A percentile compares a stretch with the other conserved stretches of the same genome.
Evolutionary conservation across 306 rosid genomes (phyloP).

Genomic region (Dryas octopetala): DNA sequence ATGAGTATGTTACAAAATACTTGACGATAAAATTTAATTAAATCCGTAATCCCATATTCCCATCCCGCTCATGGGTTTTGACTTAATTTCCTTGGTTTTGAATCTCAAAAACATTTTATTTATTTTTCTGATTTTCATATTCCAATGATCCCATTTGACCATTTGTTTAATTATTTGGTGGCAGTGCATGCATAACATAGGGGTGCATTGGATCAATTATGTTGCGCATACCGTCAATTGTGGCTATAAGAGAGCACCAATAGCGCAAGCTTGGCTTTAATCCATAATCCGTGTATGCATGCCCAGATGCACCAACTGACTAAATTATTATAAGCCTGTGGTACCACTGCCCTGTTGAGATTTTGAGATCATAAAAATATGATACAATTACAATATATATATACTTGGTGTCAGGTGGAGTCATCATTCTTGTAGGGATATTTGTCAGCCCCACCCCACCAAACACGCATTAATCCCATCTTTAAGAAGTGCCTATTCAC

Average conservation of each 20-base stretch:
- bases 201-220: not conserved
- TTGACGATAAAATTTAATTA: too few species aligned
- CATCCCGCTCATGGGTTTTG: too few species aligned
- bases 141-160: too few species aligned
- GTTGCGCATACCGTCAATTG: not conserved
- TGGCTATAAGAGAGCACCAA: not conserved
- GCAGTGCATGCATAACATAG: not conserved
- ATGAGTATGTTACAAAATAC: too few species aligned
- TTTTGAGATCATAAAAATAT: not conserved
- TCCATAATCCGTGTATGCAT: not conserved
- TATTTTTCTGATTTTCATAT: too few species aligned
- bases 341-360: not conserved
- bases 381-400: not conserved
- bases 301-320: not conserved
- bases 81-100: too few species aligned
- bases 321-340: not conserved
- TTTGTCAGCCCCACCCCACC: slow-evolving; percentile 12
- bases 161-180: too few species aligned
- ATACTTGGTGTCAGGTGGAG: not conserved
- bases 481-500: too few species aligned
- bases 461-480: slow-evolving; percentile 5
- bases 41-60: too few species aligned
- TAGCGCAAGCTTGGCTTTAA: not conserved
- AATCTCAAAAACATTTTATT: too few species aligned
- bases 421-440: slow-evolving; percentile 14